phyloP scores from a whole-genome alignment of 2,329 filamentous ascomycete genomes.

The Fusarium udum region DNA sequence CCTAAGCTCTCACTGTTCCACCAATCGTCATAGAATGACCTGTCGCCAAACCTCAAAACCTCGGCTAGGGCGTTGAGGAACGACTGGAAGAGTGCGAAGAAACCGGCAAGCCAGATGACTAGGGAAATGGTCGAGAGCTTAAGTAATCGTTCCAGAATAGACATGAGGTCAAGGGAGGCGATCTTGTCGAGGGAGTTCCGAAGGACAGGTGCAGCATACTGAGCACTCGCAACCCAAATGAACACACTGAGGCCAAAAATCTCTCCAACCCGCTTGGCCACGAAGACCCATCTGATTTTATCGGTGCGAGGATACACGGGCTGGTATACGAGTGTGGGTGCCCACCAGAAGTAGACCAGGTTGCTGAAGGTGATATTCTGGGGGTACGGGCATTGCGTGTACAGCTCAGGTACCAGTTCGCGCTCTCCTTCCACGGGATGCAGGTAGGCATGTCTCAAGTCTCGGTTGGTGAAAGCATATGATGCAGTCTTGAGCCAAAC shows the following conservation, averaged over 20 bases:
- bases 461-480: constrained; percentile 95
- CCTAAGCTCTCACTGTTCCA: constrained; percentile 93
- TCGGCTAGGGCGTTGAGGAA: constrained; percentile 92
- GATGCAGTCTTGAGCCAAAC: constrained; percentile 97
- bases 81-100: constrained; percentile 96
- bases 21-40: constrained; percentile 97
- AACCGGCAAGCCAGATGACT: constrained; percentile 96
- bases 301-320: constrained; percentile 90
- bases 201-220: constrained; percentile 91
- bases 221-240: constrained; percentile 94
- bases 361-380: constrained; percentile 89
- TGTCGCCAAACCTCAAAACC: constrained; percentile 87
- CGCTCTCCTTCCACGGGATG: constrained; percentile 75
- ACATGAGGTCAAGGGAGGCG: constrained; percentile 78
- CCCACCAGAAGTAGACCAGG: constrained; percentile 96
- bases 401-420: constrained; percentile 82
- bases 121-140: constrained; percentile 96
- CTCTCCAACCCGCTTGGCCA: constrained; percentile 83
- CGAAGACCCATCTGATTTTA: constrained; percentile 86
- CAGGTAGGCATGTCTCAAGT: constrained; percentile 89
- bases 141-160: constrained; percentile 88
- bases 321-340: constrained; percentile 95
- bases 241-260: constrained; percentile 81
- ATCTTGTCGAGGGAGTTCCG: constrained; percentile 92
- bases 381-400: constrained; percentile 86